A percentile compares a stretch with the other conserved stretches of the same genome.
Conservation (phyloP, 768 basidiomycete species). For the Dendrothele bispora region DNA sequence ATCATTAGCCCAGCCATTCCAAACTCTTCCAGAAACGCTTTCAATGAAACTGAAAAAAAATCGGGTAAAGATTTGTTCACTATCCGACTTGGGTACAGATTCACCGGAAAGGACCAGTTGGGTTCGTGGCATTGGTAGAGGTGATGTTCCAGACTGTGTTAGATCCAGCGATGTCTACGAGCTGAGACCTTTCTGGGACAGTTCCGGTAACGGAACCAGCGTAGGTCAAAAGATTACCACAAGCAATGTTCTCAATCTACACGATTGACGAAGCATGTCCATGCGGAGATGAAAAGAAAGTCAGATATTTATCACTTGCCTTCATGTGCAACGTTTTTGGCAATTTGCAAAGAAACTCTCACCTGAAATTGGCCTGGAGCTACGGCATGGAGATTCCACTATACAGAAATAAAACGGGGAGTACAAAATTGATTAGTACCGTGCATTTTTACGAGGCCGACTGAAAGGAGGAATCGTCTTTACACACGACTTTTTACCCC, state of each 20-base stretch:
- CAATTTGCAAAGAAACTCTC: not conserved
- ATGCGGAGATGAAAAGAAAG: no score
- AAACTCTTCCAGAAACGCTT: not conserved
- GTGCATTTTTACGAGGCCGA: not conserved
- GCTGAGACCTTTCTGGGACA: not conserved
- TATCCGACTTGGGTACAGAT: not conserved
- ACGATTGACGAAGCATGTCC: not conserved
- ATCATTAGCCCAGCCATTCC: not conserved
- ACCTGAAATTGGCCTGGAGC: not conserved
- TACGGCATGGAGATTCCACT: not conserved
- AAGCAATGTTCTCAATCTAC: not conserved
- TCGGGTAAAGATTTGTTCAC: not conserved
- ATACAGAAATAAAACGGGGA: not conserved
- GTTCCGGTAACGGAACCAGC: not conserved
- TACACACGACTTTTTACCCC: no score
- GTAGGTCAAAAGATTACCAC: not conserved
- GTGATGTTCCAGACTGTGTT: not conserved
- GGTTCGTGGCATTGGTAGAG: not conserved
- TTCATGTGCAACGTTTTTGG: no score
- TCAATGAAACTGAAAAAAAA: not conserved
- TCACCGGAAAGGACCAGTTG: not conserved
- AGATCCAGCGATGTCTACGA: not conserved
- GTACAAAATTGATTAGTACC: not conserved
- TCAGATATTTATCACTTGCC: no score
- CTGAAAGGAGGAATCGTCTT: no score